Evolutionary conservation across 2,329 filamentous ascomycete species (phyloP).

Genomic region (Penicillium palitans): DNA sequence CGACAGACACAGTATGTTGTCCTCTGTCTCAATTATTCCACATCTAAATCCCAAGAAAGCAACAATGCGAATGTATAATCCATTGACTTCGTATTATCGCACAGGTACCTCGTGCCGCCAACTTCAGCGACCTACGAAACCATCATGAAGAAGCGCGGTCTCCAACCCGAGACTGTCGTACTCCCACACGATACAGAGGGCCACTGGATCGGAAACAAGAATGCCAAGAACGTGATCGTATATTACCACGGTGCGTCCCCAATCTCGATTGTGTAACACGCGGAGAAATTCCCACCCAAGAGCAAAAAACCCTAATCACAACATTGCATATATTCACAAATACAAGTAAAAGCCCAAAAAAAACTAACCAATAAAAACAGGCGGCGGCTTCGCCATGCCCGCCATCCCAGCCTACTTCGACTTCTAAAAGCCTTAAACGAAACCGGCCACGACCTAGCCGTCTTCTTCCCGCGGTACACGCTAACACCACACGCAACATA

Average conservation of each 20-base stretch:
- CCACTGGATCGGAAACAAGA: conserved; percentile 43
- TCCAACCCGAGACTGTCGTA: conserved; percentile 32
- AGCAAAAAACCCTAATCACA: neutral
- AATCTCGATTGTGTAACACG: neutral
- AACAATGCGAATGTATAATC: neutral
- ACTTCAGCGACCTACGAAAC: conserved; percentile 30
- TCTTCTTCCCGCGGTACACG: conserved; percentile 56
- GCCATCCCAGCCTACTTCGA: conserved; percentile 44
- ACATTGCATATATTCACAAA: neutral
- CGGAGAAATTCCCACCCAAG: neutral
- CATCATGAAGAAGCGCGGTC: conserved; percentile 27
- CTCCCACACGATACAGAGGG: conserved; percentile 36
- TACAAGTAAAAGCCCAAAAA: neutral
- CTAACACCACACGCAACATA: conserved; percentile 47
- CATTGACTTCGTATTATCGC: neutral
- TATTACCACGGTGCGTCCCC: conserved; percentile 40
- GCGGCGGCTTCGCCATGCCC: conserved; percentile 56
- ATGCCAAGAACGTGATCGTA: conserved; percentile 41
- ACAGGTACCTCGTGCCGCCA: conserved; percentile 28
- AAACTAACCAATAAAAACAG: conserved; percentile 30
- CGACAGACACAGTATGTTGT: conserved; percentile 37
- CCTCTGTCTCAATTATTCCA: too few species aligned
- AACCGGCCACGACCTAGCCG: conserved; percentile 46
- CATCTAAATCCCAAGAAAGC: neutral
- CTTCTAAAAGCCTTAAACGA: conserved; percentile 46